Base-by-base conservation (phyloP, 2,329 filamentous ascomycete species). In the Pseudogymnoascus sp. region DNA sequence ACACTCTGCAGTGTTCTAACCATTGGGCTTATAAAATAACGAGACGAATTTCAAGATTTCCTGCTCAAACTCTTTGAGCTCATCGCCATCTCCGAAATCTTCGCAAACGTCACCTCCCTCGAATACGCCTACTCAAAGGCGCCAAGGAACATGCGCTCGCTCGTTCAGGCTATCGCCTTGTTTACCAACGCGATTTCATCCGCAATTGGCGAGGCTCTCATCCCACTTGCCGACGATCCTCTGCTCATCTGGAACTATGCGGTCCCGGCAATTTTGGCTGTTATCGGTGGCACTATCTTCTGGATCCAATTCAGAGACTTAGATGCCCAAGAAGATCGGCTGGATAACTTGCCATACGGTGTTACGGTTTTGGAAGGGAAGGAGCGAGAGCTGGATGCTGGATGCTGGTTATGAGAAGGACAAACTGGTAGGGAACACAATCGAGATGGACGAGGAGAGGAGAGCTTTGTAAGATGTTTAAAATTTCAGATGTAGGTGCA, bases 111-210 rank as follows among this genome's bases (percentile, higher is more conserved):
- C 65, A 88, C 87, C 1, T 83, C 84, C 65, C 80, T 89, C 9
- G 87, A 90, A 72, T 90, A 90, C 68, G 87, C 87, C 19, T 90
- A 86, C 75, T 88, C 87, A 69, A 89, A 90, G 74, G 87, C 88
- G 0, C 87, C 87, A 2, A 81, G 82, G 47, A 84, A 79, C 72
- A 89, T 90, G 86, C 83, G 86, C 11, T 78, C 77, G 9, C 78
- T 81, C 77, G 78, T 84, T 31, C 80, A 80, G 72, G 79, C 80
- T 11, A 70, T 87, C n/a, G 87, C 83, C 69, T 77, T 86, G 64
- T 78, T 87, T 66, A 87, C 83, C 40, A 83, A 78, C 53, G 85
- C 84, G 2, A 78, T 84, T 50, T 83, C 83, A 2, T 80, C 83
- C 1, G 82, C 82, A 33, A 75, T 91, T 21, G 84, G 82, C 2